These are phyloP conservation scores for Achaetomiella virescens DNA, from an alignment of 495 filamentous ascomycete genomes.

Conservation along the genomic window DNA sequence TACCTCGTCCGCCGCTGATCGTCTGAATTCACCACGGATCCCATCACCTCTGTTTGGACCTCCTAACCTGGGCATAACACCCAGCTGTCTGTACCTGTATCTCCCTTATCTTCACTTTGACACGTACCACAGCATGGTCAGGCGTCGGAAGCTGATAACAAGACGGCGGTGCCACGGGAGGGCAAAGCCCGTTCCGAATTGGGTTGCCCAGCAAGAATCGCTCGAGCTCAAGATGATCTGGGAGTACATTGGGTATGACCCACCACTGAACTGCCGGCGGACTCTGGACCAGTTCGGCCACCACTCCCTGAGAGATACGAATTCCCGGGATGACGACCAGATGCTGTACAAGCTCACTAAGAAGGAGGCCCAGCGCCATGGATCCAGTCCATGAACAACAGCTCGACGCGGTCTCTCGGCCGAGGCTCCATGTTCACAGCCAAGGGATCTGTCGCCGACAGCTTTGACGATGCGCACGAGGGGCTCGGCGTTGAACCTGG, in stretches of 20 bases:
- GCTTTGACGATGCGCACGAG: not conserved
- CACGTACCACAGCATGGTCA: constrained; percentile 54
- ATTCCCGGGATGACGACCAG: constrained; percentile 60
- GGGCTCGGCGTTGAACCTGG: constrained; percentile 30
- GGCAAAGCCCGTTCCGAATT: constrained; percentile 49
- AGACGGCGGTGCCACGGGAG: constrained; percentile 50
- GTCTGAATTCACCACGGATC: constrained; percentile 22
- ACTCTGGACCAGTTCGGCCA: constrained; percentile 65
- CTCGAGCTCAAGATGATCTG: constrained; percentile 57
- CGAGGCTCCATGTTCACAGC: constrained; percentile 5
- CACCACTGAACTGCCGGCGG: constrained; percentile 56
- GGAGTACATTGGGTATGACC: constrained; percentile 59
- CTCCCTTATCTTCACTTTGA: constrained; percentile 60
- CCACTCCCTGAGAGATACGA: constrained; percentile 54
- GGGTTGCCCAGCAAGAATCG: constrained; percentile 47
- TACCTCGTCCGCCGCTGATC: constrained; percentile 42
- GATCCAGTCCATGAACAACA: not conserved
- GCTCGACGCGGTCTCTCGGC: not conserved
- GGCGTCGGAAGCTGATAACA: constrained; percentile 53
- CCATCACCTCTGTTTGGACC: constrained; percentile 19
- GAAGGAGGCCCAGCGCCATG: constrained; percentile 11
- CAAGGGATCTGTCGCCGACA: not conserved
- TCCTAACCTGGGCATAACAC: constrained; percentile 34
- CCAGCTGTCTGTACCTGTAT: constrained; percentile 40
- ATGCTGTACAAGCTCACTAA: constrained; percentile 67